These are phyloP conservation scores for Claviceps africana DNA, from an alignment of 2,329 filamentous ascomycete species.

Conservation along the genomic window DNA sequence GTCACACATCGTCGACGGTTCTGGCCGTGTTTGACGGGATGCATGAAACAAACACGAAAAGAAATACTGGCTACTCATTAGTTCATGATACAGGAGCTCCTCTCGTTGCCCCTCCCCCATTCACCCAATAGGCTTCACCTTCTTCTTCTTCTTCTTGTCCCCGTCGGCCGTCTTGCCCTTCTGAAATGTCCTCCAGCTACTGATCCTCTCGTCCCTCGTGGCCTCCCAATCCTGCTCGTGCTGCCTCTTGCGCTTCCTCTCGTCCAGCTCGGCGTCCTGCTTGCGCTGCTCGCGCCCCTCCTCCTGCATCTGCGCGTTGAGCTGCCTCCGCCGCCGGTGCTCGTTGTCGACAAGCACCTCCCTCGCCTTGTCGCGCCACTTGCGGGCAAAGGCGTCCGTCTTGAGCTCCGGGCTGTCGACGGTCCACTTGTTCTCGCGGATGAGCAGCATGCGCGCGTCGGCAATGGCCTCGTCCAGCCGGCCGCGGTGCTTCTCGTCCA, in stretches of 20 bases:
- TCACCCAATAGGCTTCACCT: slow-evolving; percentile 49
- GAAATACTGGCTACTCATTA: background rate
- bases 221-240: slow-evolving; percentile 94
- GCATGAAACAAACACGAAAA: background rate
- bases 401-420: slow-evolving; percentile 77
- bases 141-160: slow-evolving; percentile 55
- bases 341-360: slow-evolving; percentile 89
- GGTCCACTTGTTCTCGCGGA: slow-evolving; percentile 88
- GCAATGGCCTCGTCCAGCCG: slow-evolving; percentile 88
- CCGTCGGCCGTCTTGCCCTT: slow-evolving; percentile 48
- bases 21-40: background rate
- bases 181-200: slow-evolving; percentile 85
- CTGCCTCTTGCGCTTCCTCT: slow-evolving; percentile 72
- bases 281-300: slow-evolving; percentile 80
- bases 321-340: slow-evolving; percentile 64
- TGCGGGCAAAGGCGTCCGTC: slow-evolving; percentile 65
- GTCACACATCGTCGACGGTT: too few relatives aligned
- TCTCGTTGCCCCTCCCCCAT: background rate
- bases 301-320: slow-evolving; percentile 92
- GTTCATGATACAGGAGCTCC: background rate
- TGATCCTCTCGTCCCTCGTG: slow-evolving; percentile 79
- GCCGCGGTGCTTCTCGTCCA: slow-evolving; percentile 85
- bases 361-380: slow-evolving; percentile 84
- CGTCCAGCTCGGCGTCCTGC: slow-evolving; percentile 72
- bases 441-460: slow-evolving; percentile 86